Evolutionary conservation across 129 eudicot genomes (phyloP).

Genomic region (Oenanthe sinensis): DNA sequence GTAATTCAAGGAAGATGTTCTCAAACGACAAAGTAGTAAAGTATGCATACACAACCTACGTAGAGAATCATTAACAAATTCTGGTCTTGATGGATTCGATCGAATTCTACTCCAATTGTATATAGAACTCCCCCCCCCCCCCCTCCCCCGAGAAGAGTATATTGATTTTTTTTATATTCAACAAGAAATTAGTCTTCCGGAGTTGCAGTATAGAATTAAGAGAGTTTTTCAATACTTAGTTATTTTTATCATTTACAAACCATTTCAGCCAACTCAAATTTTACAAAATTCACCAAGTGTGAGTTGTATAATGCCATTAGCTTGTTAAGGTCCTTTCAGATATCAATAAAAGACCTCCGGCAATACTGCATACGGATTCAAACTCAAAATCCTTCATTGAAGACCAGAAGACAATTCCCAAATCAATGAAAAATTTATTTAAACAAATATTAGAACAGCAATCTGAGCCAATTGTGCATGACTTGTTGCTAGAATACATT

Average conservation of each 20-base stretch:
- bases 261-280: background rate
- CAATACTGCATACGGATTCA: no score
- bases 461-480: no score
- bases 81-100: background rate
- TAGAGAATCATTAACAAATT: background rate
- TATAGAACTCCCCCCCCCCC: no score
- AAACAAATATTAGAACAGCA: no score
- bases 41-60: background rate
- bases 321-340: background rate
- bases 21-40: slow-evolving; percentile 1
- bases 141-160: no score
- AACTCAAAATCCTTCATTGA: no score
- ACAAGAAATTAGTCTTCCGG: background rate
- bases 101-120: no score
- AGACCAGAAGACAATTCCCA: no score
- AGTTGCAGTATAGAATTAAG: background rate
- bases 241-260: background rate
- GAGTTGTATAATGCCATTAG: background rate
- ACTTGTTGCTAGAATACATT: background rate
- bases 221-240: background rate
- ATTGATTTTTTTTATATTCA: no score
- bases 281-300: background rate
- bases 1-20: slow-evolving; percentile 8
- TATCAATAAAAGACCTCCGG: background rate
- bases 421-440: no score